A percentile compares a stretch with the other conserved stretches of the same genome.
Conservation (phyloP, 1,139 yeast genomes). For the Schwanniomyces etchellsii region DNA sequence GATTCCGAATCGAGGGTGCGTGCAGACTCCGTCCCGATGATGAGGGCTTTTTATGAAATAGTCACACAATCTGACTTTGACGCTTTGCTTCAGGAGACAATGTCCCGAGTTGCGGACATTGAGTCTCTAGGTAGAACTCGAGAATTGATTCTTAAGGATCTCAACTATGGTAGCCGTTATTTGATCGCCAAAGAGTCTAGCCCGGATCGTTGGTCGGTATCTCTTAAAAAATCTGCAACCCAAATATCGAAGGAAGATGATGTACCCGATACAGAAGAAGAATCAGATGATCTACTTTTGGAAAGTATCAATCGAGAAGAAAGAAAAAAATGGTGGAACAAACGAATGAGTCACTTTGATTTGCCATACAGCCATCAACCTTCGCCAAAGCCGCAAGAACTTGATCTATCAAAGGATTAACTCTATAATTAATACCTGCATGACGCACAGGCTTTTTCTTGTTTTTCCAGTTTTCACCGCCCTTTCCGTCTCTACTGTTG, state of each 20-base stretch:
- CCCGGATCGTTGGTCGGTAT: constrained; percentile 6
- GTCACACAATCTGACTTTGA: constrained; percentile 69
- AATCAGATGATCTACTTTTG: constrained; percentile 28
- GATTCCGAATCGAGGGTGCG: constrained; percentile 70
- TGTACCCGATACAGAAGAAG: constrained; percentile 21
- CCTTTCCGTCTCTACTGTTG: too few species aligned
- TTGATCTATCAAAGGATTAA: too few species aligned
- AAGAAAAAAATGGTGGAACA: constrained; percentile 41
- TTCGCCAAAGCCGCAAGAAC: constrained; percentile 8
- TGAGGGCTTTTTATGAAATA: constrained; percentile 82
- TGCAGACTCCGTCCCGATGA: constrained; percentile 84
- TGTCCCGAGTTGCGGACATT: constrained; percentile 68
- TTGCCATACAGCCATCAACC: constrained; percentile 12
- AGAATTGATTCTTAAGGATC: constrained; percentile 71
- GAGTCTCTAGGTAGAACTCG: constrained; percentile 79
- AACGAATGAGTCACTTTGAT: constrained; percentile 33
- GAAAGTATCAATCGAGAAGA: constrained; percentile 39
- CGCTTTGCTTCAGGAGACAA: constrained; percentile 60
- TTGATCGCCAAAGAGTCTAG: constrained; percentile 13
- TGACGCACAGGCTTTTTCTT: too few species aligned
- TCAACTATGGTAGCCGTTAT: constrained; percentile 49
- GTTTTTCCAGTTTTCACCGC: too few species aligned
- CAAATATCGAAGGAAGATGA: constrained; percentile 4
- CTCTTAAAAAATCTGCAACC: constrained; percentile 5
- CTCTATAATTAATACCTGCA: too few species aligned